These are phyloP conservation scores for Leptoxyphium fumago DNA, from an alignment of 2,329 filamentous ascomycete genomes.

Conservation along the genomic window DNA sequence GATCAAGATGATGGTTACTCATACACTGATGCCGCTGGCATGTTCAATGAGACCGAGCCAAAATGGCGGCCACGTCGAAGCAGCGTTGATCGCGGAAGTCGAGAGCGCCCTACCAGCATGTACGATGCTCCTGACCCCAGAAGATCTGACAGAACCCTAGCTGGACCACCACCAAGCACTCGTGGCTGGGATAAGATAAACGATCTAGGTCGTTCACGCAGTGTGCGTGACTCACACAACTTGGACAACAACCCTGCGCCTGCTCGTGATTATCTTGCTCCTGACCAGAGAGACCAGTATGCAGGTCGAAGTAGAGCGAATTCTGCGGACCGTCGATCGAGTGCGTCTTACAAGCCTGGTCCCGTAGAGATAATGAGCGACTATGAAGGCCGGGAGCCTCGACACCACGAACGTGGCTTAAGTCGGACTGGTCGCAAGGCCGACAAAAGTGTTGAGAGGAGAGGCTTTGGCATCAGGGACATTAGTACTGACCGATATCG, in stretches of 20 bases:
- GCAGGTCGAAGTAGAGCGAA: constrained; percentile 3
- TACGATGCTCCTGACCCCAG: constrained; percentile 11
- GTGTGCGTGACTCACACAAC: constrained; percentile 26
- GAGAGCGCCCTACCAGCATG: constrained; percentile 32
- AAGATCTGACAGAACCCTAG: constrained; percentile 20
- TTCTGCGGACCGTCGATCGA: constrained; percentile 26
- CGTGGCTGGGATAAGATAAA: constrained; percentile 58
- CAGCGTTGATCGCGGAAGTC: constrained; percentile 28
- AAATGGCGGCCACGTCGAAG: constrained; percentile 29
- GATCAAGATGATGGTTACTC: constrained; percentile 32
- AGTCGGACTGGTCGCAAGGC: constrained; percentile 22
- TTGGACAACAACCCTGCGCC: constrained; percentile 10
- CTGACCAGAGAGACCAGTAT: constrained; percentile 3
- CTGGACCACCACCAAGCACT: constrained; percentile 49
- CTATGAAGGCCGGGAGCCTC: constrained; percentile 28
- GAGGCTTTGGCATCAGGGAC: constrained; percentile 33
- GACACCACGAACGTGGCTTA: constrained; percentile 18
- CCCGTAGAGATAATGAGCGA: constrained; percentile 31
- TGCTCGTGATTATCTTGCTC: constrained; percentile 11
- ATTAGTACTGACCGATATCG: constrained; percentile 16
- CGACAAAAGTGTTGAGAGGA: constrained; percentile 29
- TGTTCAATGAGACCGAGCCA: constrained; percentile 37
- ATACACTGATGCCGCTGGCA: constrained; percentile 35
- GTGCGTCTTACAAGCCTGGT: constrained; percentile 33
- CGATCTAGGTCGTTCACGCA: constrained; percentile 29